These are phyloP conservation scores for Fusarium sp. DNA, from an alignment of 2,329 filamentous ascomycete genomes.

Conservation along the genomic window DNA sequence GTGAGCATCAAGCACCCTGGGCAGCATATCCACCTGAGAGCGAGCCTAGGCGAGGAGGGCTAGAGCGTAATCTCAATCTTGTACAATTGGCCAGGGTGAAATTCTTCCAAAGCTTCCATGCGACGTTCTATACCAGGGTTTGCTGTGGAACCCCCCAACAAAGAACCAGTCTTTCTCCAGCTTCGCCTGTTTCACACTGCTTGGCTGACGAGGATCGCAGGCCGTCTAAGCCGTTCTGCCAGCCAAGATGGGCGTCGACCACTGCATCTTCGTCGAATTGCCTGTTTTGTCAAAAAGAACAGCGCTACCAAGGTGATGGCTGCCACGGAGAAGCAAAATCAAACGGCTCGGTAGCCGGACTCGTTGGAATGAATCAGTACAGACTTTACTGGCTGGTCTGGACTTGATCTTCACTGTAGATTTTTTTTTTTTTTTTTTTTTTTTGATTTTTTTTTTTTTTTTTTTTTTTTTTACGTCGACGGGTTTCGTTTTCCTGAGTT, in stretches of 20 bases:
- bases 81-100: conserved; percentile 4
- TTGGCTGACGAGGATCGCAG: conserved; percentile 28
- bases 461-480: neutral
- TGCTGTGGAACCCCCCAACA: conserved; percentile 33
- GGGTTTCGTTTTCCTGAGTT: conserved; percentile 15
- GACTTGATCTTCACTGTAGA: neutral
- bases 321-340: conserved; percentile 20
- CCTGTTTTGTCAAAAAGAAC: conserved; percentile 8
- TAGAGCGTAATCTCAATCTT: conserved; percentile 11
- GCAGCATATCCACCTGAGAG: conserved; percentile 31
- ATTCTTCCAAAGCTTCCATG: conserved; percentile 44
- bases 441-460: neutral
- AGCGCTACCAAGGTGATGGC: conserved; percentile 24
- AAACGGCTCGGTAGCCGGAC: conserved; percentile 24
- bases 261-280: conserved; percentile 10
- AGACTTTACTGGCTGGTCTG: conserved; percentile 5
- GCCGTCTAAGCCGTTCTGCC: conserved; percentile 27
- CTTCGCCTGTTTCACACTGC: conserved; percentile 21
- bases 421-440: neutral
- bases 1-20: conserved; percentile 29
- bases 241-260: neutral
- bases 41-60: conserved; percentile 19
- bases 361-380: conserved; percentile 36
- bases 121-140: conserved; percentile 36
- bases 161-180: conserved; percentile 26